These are phyloP conservation scores for Russula ochroleuca DNA, from an alignment of 768 basidiomycete genomes.

Conservation along the genomic window DNA sequence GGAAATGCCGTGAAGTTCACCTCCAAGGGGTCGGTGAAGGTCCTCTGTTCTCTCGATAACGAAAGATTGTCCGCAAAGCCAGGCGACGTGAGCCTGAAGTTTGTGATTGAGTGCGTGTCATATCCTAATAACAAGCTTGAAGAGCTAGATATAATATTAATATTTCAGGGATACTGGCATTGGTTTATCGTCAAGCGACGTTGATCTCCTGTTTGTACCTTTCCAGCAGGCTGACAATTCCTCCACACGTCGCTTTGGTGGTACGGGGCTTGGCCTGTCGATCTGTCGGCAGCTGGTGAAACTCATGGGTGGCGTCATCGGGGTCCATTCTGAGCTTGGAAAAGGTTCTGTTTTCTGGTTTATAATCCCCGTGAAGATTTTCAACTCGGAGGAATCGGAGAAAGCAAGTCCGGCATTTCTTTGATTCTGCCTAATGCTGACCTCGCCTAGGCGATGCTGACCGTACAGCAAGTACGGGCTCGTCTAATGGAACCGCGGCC, in stretches of 20 bases:
- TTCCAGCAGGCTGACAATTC: conserved; percentile 80
- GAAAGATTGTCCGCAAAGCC: conserved; percentile 33
- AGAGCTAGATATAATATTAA: not conserved
- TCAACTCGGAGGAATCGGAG: conserved; percentile 51
- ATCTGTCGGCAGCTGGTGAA: conserved; percentile 72
- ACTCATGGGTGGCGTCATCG: conserved; percentile 71
- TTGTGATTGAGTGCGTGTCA: conserved; percentile 52
- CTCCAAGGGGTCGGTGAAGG: conserved; percentile 55
- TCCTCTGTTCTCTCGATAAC: conserved; percentile 54
- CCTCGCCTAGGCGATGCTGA: conserved; percentile 39
- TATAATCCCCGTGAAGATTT: conserved; percentile 60
- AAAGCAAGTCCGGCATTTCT: conserved; percentile 39
- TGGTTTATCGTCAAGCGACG: conserved; percentile 60
- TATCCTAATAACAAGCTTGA: not conserved
- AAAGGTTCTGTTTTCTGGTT: conserved; percentile 71
- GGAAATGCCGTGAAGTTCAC: conserved; percentile 79
- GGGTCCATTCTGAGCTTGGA: conserved; percentile 59
- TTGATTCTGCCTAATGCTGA: conserved; percentile 4
- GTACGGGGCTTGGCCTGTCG: conserved; percentile 71
- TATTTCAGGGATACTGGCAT: conserved; percentile 62
- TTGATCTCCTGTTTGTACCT: conserved; percentile 64
- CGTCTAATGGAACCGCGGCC: conserved; percentile 46
- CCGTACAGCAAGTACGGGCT: conserved; percentile 46
- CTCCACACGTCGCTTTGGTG: conserved; percentile 70
- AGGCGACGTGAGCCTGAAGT: conserved; percentile 52